Conservation (phyloP, 1,284 basidiomycete species). For the Xerocomus minutiporus region DNA sequence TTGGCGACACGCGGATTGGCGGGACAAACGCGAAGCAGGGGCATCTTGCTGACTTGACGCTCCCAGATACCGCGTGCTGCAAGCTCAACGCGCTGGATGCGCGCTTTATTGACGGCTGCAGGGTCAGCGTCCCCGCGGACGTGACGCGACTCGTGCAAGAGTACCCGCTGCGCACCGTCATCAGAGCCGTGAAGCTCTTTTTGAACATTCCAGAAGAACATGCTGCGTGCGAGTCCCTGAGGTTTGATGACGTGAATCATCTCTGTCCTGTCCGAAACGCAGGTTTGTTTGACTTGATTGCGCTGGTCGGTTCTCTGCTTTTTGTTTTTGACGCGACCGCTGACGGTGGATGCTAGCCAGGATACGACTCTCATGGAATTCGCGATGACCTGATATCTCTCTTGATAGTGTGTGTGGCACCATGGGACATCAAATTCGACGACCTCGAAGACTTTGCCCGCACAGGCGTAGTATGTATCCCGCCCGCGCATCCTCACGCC, state of each 20-base stretch:
- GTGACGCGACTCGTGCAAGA: conserved; percentile 6
- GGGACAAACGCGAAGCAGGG: neutral
- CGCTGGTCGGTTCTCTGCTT: conserved; percentile 2
- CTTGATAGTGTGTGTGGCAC: conserved; percentile 7
- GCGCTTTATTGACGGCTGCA: neutral
- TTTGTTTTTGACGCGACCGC: neutral
- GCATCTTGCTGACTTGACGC: conserved; percentile 1
- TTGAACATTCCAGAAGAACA: neutral
- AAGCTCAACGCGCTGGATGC: neutral
- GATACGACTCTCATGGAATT: neutral
- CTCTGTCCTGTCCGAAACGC: conserved; percentile 6
- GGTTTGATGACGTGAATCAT: conserved; percentile 9
- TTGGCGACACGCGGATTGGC: conserved; percentile 5
- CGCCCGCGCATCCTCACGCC: neutral
- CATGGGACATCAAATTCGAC: conserved; percentile 6
- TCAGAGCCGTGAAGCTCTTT: conserved; percentile 5
- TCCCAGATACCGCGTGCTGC: conserved; percentile 1
- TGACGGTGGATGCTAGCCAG: conserved; percentile 7
- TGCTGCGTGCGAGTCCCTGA: neutral
- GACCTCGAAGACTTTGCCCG: conserved; percentile 10
- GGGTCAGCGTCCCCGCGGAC: conserved; percentile 4
- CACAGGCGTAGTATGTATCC: conserved; percentile 5
- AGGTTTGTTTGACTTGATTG: conserved; percentile 11
- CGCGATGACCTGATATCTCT: conserved; percentile 1
- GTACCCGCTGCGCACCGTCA: conserved; percentile 8